These are phyloP conservation scores for Sarcodon aspratus DNA, from an alignment of 768 basidiomycete species.

Conservation along the genomic window DNA sequence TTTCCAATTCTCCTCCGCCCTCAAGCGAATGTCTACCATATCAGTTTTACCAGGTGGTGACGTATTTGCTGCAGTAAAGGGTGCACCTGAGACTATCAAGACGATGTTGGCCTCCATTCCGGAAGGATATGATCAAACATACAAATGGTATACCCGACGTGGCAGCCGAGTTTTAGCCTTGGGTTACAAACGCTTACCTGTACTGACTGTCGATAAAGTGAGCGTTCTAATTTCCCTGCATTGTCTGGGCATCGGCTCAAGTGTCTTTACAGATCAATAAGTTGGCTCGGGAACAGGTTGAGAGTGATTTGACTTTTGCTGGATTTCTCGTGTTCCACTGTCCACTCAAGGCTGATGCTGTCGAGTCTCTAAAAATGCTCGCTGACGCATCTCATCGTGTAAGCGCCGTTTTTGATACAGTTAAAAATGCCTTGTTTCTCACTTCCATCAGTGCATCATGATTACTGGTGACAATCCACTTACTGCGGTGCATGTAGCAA, in stretches of 20 bases:
- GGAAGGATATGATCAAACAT: conserved; percentile 81
- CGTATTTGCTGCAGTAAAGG: conserved; percentile 73
- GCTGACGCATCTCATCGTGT: conserved; percentile 95
- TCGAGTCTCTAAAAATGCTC: conserved; percentile 86
- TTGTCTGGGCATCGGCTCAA: not conserved
- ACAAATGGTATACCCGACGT: conserved; percentile 86
- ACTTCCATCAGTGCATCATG: conserved; percentile 74
- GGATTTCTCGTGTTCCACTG: conserved; percentile 99
- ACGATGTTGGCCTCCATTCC: conserved; percentile 71
- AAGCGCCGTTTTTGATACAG: conserved; percentile 17
- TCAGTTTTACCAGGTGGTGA: conserved; percentile 51
- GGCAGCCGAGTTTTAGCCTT: conserved; percentile 92
- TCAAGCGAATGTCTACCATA: conserved; percentile 96
- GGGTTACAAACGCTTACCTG: conserved; percentile 75
- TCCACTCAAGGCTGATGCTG: conserved; percentile 88
- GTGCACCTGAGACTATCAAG: conserved; percentile 95
- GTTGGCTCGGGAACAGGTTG: conserved; percentile 70
- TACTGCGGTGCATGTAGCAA: conserved; percentile 92
- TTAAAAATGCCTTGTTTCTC: conserved; percentile 3
- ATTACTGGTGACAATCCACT: conserved; percentile 98
- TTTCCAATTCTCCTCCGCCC: conserved; percentile 95
- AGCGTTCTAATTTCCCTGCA: conserved; percentile 7
- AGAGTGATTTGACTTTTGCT: conserved; percentile 71
- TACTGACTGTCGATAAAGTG: conserved; percentile 62
- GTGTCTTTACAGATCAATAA: conserved; percentile 65